These are phyloP conservation scores for Huntiella bhutanensis DNA, from an alignment of 2,329 filamentous ascomycete species.

Conservation along the genomic window DNA sequence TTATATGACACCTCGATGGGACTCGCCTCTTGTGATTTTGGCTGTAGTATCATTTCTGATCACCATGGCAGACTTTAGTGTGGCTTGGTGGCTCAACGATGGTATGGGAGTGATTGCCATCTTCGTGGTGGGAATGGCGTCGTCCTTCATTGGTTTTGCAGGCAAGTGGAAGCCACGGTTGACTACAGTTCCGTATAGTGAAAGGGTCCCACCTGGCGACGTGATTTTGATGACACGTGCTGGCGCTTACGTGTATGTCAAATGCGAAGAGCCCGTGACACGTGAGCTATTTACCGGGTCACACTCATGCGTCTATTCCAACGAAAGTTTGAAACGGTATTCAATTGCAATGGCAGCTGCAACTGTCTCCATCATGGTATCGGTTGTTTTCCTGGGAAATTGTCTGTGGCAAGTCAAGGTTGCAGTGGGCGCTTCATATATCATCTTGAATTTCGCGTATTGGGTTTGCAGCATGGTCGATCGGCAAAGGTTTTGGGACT, in stretches of 20 bases:
- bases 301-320: conserved; percentile 38
- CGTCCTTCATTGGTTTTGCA: conserved; percentile 36
- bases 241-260: conserved; percentile 38
- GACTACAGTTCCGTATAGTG: conserved; percentile 28
- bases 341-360: conserved; percentile 35
- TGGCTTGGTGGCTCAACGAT: conserved; percentile 21
- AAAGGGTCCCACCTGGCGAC: conserved; percentile 33
- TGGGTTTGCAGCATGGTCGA: conserved; percentile 36
- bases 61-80: conserved; percentile 24
- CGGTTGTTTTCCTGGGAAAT: conserved; percentile 42
- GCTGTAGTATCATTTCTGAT: conserved; percentile 32
- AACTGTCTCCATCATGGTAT: conserved; percentile 41
- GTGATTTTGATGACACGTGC: conserved; percentile 41
- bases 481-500: conserved; percentile 34
- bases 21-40: conserved; percentile 35
- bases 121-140: conserved; percentile 30
- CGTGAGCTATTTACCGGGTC: conserved; percentile 42
- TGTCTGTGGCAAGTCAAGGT: conserved; percentile 42
- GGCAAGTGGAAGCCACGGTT: conserved; percentile 38
- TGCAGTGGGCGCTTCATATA: conserved; percentile 37
- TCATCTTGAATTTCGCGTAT: conserved; percentile 39
- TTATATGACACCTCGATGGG: conserved; percentile 28
- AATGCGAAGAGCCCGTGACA: conserved; percentile 39
- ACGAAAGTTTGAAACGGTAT: conserved; percentile 25
- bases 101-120: conserved; percentile 25